Conservation (phyloP, 345 rosid species). For the Aquilaria malaccensis region DNA sequence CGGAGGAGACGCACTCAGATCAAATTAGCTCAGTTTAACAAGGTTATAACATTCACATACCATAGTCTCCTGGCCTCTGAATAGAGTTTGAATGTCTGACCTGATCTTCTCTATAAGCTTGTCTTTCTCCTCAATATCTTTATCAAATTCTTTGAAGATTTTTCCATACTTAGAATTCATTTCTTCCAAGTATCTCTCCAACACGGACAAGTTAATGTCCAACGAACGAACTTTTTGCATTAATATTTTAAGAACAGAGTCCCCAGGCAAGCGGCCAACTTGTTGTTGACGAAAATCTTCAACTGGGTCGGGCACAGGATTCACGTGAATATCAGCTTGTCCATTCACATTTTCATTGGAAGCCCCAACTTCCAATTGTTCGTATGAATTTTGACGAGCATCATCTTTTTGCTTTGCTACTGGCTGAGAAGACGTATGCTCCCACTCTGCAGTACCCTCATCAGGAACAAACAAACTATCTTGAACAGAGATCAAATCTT, state of each 20-base stretch:
- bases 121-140: constrained; percentile 54
- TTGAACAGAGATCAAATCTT: constrained; percentile 74
- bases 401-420: constrained; percentile 33
- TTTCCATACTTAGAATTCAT: constrained; percentile 59
- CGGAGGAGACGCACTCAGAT: not conserved
- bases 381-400: constrained; percentile 18
- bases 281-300: constrained; percentile 75
- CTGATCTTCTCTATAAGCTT: constrained; percentile 35
- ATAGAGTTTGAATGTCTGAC: constrained; percentile 41
- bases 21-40: constrained; percentile 1
- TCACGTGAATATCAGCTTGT: constrained; percentile 31
- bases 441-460: constrained; percentile 34
- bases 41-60: constrained; percentile 29
- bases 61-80: constrained; percentile 38
- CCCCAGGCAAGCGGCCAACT: constrained; percentile 91
- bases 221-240: constrained; percentile 90
- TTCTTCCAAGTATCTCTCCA: constrained; percentile 80
- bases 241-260: constrained; percentile 77
- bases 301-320: constrained; percentile 33
- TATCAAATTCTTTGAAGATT: constrained; percentile 67
- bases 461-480: constrained; percentile 32
- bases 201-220: constrained; percentile 70
- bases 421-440: constrained; percentile 25
- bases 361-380: constrained; percentile 29
- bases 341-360: constrained; percentile 24